A percentile compares a stretch with the other conserved stretches of the same genome.
Conservation (phyloP, 768 basidiomycete genomes). For the Tubosaeta brunneosetosa region DNA sequence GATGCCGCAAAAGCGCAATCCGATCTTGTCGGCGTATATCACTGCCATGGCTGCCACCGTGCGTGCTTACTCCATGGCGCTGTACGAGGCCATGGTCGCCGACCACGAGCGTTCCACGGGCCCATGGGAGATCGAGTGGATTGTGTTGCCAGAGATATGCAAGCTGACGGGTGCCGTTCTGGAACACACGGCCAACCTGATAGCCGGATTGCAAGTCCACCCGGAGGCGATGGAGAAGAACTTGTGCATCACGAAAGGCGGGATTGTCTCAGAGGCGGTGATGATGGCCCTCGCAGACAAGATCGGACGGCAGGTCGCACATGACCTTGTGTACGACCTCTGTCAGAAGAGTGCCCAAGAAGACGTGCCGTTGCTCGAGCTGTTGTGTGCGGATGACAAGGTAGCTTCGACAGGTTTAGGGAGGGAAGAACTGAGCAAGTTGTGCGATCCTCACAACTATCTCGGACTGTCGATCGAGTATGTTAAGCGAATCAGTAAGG, state of each 20-base stretch:
- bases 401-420: constrained; percentile 21
- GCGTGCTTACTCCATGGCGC: constrained; percentile 34
- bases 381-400: constrained; percentile 28
- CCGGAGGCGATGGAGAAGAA: constrained; percentile 38
- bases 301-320: constrained; percentile 42
- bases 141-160: constrained; percentile 41
- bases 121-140: constrained; percentile 51
- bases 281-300: constrained; percentile 44
- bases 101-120: constrained; percentile 47
- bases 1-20: constrained; percentile 50
- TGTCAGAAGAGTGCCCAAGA: constrained; percentile 31
- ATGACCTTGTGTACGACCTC: constrained; percentile 41
- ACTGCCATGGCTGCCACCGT: constrained; percentile 40
- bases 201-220: constrained; percentile 40
- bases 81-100: constrained; percentile 46
- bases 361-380: constrained; percentile 29
- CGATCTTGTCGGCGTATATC: constrained; percentile 42
- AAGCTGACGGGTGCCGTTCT: constrained; percentile 40
- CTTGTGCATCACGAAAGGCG: constrained; percentile 35
- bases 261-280: constrained; percentile 42
- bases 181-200: constrained; percentile 33
- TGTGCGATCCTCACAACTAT: constrained; percentile 40
- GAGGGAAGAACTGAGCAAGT: constrained; percentile 23
- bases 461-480: constrained; percentile 34
- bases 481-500: constrained; percentile 17